These are phyloP conservation scores for Arthrobotrys megalospora DNA, from an alignment of 2,329 filamentous ascomycete genomes.

Conservation along the genomic window DNA sequence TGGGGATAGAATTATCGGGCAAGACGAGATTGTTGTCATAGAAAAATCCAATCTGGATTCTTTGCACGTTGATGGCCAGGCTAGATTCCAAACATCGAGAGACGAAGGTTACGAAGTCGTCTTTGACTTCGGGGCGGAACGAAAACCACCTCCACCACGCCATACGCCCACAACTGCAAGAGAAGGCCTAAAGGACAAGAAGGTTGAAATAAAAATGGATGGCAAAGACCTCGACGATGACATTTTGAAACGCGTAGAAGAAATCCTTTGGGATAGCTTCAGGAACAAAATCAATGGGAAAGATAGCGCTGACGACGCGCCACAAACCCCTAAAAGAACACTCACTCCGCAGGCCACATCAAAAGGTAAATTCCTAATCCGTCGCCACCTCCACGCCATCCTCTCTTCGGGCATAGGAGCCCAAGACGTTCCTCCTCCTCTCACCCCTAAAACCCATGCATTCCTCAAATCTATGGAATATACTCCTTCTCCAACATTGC, in stretches of 20 bases:
- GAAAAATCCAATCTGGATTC: slow-evolving; percentile 51
- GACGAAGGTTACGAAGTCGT: slow-evolving; percentile 57
- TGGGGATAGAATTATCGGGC: slow-evolving; percentile 37
- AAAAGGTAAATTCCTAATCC: slow-evolving; percentile 26
- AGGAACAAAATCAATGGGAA: slow-evolving; percentile 13
- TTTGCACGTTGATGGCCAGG: slow-evolving; percentile 40
- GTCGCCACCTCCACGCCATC: slow-evolving; percentile 56
- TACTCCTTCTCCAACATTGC: slow-evolving; percentile 43
- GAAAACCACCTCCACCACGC: not conserved
- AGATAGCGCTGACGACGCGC: not conserved
- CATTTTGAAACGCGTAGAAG: slow-evolving; percentile 45
- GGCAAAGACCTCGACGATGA: slow-evolving; percentile 43
- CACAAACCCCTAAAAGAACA: slow-evolving; percentile 19
- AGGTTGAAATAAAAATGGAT: slow-evolving; percentile 51
- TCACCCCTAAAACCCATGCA: slow-evolving; percentile 32
- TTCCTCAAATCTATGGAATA: slow-evolving; percentile 43
- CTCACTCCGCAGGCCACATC: slow-evolving; percentile 33
- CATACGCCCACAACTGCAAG: slow-evolving; percentile 22
- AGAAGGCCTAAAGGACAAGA: slow-evolving; percentile 39
- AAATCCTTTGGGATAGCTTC: slow-evolving; percentile 42
- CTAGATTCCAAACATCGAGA: slow-evolving; percentile 41
- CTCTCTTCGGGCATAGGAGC: slow-evolving; percentile 52
- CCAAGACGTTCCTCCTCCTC: slow-evolving; percentile 26
- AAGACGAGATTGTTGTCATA: slow-evolving; percentile 49
- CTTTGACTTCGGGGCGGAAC: slow-evolving; percentile 46